phyloP scores from a whole-genome alignment of 2,329 filamentous ascomycete genomes.

The Passalora sequoiae region DNA sequence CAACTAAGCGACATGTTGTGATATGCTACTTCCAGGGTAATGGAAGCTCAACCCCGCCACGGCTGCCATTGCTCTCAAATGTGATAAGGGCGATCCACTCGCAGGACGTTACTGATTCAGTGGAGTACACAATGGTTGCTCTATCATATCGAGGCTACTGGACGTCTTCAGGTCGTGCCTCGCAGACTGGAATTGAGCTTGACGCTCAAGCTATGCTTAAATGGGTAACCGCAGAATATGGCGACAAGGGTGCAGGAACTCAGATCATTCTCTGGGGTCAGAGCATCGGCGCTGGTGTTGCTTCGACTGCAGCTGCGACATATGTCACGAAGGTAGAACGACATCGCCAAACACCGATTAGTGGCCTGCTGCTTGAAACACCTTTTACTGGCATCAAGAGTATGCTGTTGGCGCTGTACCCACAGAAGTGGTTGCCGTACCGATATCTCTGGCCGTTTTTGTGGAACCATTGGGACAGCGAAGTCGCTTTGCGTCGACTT shows the following conservation, averaged over 20 bases:
- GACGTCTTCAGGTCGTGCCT: conserved; percentile 67
- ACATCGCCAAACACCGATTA: conserved; percentile 26
- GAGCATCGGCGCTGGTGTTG: conserved; percentile 68
- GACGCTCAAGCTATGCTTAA: conserved; percentile 61
- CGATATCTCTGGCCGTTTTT: conserved; percentile 69
- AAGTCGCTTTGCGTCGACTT: conserved; percentile 38
- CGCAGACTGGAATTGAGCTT: conserved; percentile 63
- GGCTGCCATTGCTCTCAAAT: conserved; percentile 44
- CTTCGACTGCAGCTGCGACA: conserved; percentile 54
- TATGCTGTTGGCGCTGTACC: conserved; percentile 69
- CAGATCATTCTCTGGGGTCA: conserved; percentile 67
- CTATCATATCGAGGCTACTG: conserved; percentile 68
- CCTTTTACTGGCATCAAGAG: conserved; percentile 66
- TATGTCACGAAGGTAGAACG: conserved; percentile 38
- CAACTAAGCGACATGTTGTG: conserved; percentile 31
- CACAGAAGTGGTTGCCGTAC: conserved; percentile 75
- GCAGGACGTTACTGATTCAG: not conserved
- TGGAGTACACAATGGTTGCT: conserved; percentile 35
- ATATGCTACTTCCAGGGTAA: conserved; percentile 50
- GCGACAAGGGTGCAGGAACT: conserved; percentile 31
- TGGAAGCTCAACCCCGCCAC: conserved; percentile 42
- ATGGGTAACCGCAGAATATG: conserved; percentile 52
- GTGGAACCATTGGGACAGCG: conserved; percentile 54
- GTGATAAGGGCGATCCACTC: conserved; percentile 41
- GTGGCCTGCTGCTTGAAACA: conserved; percentile 64